Conservation (phyloP, 768 basidiomycete genomes). For the Amanita molliuscula region DNA sequence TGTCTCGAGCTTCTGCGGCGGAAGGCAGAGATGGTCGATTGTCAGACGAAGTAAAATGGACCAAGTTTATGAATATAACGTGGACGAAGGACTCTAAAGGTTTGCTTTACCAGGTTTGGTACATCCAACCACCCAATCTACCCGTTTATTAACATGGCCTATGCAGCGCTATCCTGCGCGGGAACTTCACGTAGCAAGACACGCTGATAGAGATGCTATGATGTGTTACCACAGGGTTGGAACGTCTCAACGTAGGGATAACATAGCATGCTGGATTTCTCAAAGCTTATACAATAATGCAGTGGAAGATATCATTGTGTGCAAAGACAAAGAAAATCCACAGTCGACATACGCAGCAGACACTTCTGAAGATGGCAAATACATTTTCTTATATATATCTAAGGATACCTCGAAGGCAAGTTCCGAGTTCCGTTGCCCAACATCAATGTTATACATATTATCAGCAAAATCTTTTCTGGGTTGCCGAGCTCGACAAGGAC, state of each 20-base stretch:
- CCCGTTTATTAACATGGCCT: background rate
- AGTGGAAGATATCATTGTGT: too few relatives aligned
- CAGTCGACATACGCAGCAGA: too few relatives aligned
- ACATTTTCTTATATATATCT: background rate
- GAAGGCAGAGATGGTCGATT: background rate
- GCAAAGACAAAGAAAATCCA: too few relatives aligned
- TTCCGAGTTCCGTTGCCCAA: background rate
- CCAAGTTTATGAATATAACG: too few relatives aligned
- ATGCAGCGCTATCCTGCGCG: background rate
- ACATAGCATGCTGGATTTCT: background rate
- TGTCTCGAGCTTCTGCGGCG: background rate
- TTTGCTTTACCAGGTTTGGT: too few relatives aligned
- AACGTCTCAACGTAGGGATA: background rate
- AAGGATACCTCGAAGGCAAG: background rate
- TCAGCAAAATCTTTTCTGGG: background rate
- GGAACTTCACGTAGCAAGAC: background rate
- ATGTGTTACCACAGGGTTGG: background rate
- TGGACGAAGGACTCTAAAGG: too few relatives aligned
- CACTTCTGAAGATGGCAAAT: too few relatives aligned
- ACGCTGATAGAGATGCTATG: background rate
- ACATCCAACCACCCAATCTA: background rate
- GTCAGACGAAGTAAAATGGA: background rate
- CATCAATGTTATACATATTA: too few relatives aligned
- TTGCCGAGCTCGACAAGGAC: background rate
- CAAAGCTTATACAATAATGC: background rate